Base-by-base conservation (phyloP, 176 grass and related monocot genomes). In the Paspalum notatum region DNA sequence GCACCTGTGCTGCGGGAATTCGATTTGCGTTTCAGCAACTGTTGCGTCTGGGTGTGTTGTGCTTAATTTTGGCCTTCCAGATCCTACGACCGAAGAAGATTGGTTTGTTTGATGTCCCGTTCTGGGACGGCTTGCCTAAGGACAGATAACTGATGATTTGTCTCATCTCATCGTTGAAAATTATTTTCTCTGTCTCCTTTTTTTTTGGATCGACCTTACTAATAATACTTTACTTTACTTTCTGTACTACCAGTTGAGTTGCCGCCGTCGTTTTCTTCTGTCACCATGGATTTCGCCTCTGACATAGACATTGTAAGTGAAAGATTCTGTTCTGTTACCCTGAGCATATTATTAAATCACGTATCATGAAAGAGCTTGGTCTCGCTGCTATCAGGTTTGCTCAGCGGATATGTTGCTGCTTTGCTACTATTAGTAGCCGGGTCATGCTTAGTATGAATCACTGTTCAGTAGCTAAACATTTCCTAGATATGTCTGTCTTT, bases 241-340 rank as follows among this genome's bases (percentile, higher is more conserved):
- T 72, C 9, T 81, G 50, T 85, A 70, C 82, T 81, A 22, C 61
- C 86, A 94, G 92, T 91, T 78, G 89, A 91, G 73, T 72, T 95
- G 64, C 90, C 90, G 65, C 22, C 81, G 59, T 95, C 87, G 76
- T 95, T 95, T 86, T 95, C 93, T 77, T 92, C 93, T 22, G 71
- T 92, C 74, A 88, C 87, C 10, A 95, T 95, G 90, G 74, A 82
- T 76, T 95, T 95, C 61, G 70, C 76, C 45, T 60, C 90, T 32
- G 69, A 92, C 68, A 81, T 69, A n/a, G 88, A 88, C 42, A 88
- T 95, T 83, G 93, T 92, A 92, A 95, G 90, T 90, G 14, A 41
- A 71, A 76, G 50, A 39, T 57, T 64, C 37, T 38, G 76, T 57
- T 64, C 37, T 38, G 76, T 7, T 9, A 37, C 59, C 68, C 37